Evolutionary conservation across 805 yeast genomes (phyloP).

Genomic region (Spathaspora girioi): DNA sequence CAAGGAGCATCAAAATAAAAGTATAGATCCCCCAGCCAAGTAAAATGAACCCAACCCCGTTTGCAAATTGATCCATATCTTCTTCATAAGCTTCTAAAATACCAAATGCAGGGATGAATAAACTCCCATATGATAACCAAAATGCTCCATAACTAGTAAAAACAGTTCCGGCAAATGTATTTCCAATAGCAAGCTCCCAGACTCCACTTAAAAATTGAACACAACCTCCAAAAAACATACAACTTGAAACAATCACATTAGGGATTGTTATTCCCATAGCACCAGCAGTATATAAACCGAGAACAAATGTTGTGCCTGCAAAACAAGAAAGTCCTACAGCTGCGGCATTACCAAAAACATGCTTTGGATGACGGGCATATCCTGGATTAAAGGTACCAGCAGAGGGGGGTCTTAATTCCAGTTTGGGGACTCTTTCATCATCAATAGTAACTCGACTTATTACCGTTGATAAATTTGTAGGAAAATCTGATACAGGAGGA

Average conservation of each 20-base stretch:
- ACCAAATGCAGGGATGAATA: slow-evolving; percentile 57
- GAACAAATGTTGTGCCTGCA: slow-evolving; percentile 56
- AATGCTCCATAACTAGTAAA: slow-evolving; percentile 62
- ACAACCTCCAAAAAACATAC: slow-evolving; percentile 61
- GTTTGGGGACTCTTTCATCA: slow-evolving; percentile 2
- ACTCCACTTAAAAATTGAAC: slow-evolving; percentile 59
- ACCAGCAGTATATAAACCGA: slow-evolving; percentile 50
- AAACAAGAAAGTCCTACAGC: slow-evolving; percentile 61
- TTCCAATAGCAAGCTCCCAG: slow-evolving; percentile 62
- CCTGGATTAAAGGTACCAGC: slow-evolving; percentile 8
- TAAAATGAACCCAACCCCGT: slow-evolving; percentile 58
- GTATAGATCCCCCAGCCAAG: slow-evolving; percentile 66
- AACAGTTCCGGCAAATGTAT: slow-evolving; percentile 67
- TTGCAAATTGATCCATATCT: slow-evolving; percentile 31
- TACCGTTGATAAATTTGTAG: background rate
- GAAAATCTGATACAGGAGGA: background rate
- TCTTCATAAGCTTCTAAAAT: slow-evolving; percentile 50
- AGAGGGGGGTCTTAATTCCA: slow-evolving; percentile 10
- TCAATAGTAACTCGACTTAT: background rate
- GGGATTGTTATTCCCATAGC: slow-evolving; percentile 53
- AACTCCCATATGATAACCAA: slow-evolving; percentile 64
- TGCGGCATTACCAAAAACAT: slow-evolving; percentile 64
- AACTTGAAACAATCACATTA: slow-evolving; percentile 52
- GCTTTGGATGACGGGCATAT: slow-evolving; percentile 11
- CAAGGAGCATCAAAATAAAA: slow-evolving; percentile 47